Evolutionary conservation across 2,329 filamentous ascomycete species (phyloP), one percentile per base, ranked within the genome.

Genomic region (Metarhizium brunneum): DNA sequence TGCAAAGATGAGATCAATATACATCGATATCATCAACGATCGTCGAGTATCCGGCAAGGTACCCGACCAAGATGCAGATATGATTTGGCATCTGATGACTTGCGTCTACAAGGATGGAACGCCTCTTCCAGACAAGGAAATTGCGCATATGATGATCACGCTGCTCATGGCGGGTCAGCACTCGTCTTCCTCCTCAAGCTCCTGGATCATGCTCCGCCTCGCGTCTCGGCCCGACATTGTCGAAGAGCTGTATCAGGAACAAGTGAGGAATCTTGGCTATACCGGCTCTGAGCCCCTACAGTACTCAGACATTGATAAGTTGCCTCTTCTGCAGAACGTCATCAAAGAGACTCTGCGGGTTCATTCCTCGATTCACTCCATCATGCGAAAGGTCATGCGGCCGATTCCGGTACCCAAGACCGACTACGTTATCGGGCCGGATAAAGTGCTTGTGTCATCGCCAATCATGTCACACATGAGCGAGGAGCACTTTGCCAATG

Each of bases 71-170:
- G 76, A 81, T 18, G 73, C 74, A 0, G 76, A 92, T 67, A 92
- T 92, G 83, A 89, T 92, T 66, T 85, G 80, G 76, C 88, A 92
- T 67, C 70, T 92, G 55, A 91, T 92, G 87, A 76, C 78, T 61
- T 87, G 85, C 68, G 78, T 73, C 11, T 92, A 92, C 80, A 91
- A 91, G 72, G 78, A 88, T 62, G 88, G 88, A 50, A 77, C 74
- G 11, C 71, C 76, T 0, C 72, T 92, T 1, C 84, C 88, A 0
- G 88, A 92, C 67, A 79, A 84, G 61, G 88, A 92, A 66, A 83
- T 92, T 53, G 87, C 88, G 0, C 85, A 90, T 70, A 88, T 92
- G 78, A 91, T 92, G 88, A 92, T 92, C 65, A 87, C 88, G 0
- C 78, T 92, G 16, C 79, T 92, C 53, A 92, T 94, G 88, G 88